phyloP scores from a whole-genome alignment of 1,284 basidiomycete species.

The Bondarzewia mesenterica region DNA sequence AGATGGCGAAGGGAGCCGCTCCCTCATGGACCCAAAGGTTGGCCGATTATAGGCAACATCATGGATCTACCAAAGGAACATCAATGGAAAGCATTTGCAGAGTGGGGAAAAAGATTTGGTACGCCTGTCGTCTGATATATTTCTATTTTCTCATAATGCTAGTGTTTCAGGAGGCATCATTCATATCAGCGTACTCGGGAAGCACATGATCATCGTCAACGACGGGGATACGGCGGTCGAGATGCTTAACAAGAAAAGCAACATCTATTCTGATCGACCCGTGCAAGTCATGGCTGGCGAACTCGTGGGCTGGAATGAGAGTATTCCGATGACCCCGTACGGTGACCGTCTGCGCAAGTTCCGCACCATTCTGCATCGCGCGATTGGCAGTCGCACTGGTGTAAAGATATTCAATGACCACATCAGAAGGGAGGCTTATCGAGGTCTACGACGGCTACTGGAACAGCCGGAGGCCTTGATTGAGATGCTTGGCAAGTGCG shows the following conservation, averaged over 20 bases:
- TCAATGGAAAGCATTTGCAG: constrained; percentile 23
- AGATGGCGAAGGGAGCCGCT: too few species aligned
- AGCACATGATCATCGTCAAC: constrained; percentile 16
- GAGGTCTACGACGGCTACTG: too few species aligned
- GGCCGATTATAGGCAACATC: constrained; percentile 25
- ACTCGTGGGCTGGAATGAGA: background rate
- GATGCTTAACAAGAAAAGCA: constrained; percentile 16
- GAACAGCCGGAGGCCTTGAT: too few species aligned
- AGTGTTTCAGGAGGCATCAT: constrained; percentile 17
- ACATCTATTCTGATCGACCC: constrained; percentile 16
- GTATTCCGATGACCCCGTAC: too few species aligned
- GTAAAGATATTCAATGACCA: too few species aligned
- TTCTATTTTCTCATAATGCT: too few species aligned
- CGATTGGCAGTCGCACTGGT: too few species aligned
- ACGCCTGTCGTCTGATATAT: too few species aligned
- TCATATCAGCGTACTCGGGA: constrained; percentile 14
- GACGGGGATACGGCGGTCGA: constrained; percentile 12
- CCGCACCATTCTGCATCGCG: too few species aligned
- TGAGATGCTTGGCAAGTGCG: too few species aligned
- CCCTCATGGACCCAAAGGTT: constrained; percentile 23
- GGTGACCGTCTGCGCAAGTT: too few species aligned
- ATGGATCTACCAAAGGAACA: constrained; percentile 25
- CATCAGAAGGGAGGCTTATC: too few species aligned
- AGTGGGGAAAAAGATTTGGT: constrained; percentile 22
- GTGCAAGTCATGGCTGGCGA: background rate